Evolutionary conservation across 1,284 basidiomycete genomes (phyloP), one percentile per base, ranked within the genome.

Genomic region (Microbotryum saponariae): DNA sequence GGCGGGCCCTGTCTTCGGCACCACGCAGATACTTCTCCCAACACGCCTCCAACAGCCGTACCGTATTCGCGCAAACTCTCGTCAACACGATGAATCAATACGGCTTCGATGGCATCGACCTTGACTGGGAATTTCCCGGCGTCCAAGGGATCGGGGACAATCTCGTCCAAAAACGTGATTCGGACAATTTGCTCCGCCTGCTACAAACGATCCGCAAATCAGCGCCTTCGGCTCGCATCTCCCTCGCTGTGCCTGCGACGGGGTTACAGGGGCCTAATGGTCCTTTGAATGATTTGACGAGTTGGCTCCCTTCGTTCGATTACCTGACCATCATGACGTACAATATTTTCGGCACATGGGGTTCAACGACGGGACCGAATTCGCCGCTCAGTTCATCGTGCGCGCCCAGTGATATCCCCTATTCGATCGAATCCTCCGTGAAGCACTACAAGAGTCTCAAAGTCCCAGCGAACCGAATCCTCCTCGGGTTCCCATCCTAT

Each of bases 81-180:
- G 50, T 66, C 1, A 46, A 51, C 2, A 56, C 60, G 20, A 56
- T 66, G 55, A 52, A 63, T 16, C 48, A 42, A 29, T 66, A 63
- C 50, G 42, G 33, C 1, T 66, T 66, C 27, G 61, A 63, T 37
- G 65, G 65, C 20, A 25, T n/a, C 3, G 18, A 23, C 37, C 46
- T 33, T 37, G 59, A 65, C 37, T 60, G 62, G 62, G 59, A 64
- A 12, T 65, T 60, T 23, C 60, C 61, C 9, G 61, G 55, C 8
- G 4, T 6, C 4, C 52, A 49, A 31, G 62, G 59, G 14, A 20
- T 54, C 14, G 51, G 33, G 12, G 56, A 44, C 29, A 64, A 64
- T 58, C n/a, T 63, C 9, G 27, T 56, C 33, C 62, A 14, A 46
- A 51, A 42, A 42, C 37, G 37, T 33, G 65, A 66, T 49, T 33